Evolutionary conservation across 192 early-diverging fungal species (phyloP), one percentile per base, ranked within the genome.

Genomic region (Coemansia sp.): DNA sequence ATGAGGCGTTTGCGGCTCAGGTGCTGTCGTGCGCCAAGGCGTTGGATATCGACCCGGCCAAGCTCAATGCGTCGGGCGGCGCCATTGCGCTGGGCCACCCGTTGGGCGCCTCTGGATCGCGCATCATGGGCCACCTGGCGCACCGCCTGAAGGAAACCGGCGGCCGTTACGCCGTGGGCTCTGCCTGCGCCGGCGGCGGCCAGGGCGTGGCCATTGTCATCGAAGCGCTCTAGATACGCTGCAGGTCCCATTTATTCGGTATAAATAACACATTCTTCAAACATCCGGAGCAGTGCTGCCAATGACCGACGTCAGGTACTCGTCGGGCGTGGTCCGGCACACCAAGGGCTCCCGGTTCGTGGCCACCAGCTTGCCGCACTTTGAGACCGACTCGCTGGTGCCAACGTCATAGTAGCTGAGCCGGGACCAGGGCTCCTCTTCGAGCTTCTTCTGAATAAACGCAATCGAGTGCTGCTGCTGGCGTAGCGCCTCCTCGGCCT

Each of bases 1-100:
- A 98, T 73, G 96, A 98, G 79, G 96, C 96, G n/a, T 98, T 98
- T 76, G 91, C 91, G 36, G 86, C 87, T 14, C 94, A 96, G 68
- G 89, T 88, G 63, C 68, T 97, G 42, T 85, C 94, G 14, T 90
- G 92, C 19, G 87, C 87, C 57, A 90, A 89, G 81, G 93, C 90
- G 51, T 79, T 98, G 19, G 89, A 89, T 8, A 67, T 95, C 22
- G 86, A 93, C 53, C 83, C 81, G 17, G 71, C 53, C 27, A 91
- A 84, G 61, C 81, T 88, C 39, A 98, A 98, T 73, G 57, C 82
- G 32, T 88, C 91, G 42, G 95, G 95, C 48, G 95, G 95, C 58
- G 90, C 93, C 35, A 94, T 95, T 79, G 90, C 94, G 23, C 58
- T 95, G 7, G 90, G 92, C 57, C 96, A 98, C 70, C 96, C 94